Evolutionary conservation across 1,284 basidiomycete genomes (phyloP).

Genomic region (Fomitopsis palustris): DNA sequence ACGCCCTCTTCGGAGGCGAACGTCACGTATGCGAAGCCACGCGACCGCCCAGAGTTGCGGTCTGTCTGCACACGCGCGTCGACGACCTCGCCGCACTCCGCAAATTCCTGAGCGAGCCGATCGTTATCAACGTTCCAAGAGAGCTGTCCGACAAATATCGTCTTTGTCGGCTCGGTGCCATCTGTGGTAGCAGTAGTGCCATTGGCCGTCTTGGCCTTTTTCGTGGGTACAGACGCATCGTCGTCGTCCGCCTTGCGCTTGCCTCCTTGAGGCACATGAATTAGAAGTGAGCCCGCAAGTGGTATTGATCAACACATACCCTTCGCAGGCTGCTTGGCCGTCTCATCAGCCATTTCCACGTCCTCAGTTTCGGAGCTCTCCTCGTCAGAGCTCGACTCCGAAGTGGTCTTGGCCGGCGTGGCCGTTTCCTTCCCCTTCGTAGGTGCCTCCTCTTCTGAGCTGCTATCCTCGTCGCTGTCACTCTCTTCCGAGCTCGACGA

Average conservation of each 20-base stretch:
- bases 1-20: conserved; percentile 78
- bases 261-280: conserved; percentile 32
- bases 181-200: conserved; percentile 45
- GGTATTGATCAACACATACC: background rate
- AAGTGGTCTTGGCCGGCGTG: conserved; percentile 26
- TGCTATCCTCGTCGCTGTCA: conserved; percentile 23
- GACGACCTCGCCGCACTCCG: conserved; percentile 83
- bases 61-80: conserved; percentile 90
- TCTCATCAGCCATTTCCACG: conserved; percentile 54
- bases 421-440: conserved; percentile 3
- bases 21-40: conserved; percentile 95
- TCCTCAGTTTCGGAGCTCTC: conserved; percentile 36
- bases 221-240: conserved; percentile 55
- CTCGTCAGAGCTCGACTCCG: conserved; percentile 30
- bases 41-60: conserved; percentile 82
- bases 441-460: conserved; percentile 31
- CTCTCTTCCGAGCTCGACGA: conserved; percentile 24
- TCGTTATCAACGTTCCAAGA: conserved; percentile 99
- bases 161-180: conserved; percentile 55
- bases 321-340: conserved; percentile 21
- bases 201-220: conserved; percentile 80
- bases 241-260: conserved; percentile 89
- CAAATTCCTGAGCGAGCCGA: conserved; percentile 91
- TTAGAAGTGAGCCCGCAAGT: background rate
- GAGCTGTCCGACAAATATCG: conserved; percentile 90